These are phyloP conservation scores for Tetrahymena elliotti DNA, from an alignment of 73 alveolate genomes.

Conservation along the genomic window DNA sequence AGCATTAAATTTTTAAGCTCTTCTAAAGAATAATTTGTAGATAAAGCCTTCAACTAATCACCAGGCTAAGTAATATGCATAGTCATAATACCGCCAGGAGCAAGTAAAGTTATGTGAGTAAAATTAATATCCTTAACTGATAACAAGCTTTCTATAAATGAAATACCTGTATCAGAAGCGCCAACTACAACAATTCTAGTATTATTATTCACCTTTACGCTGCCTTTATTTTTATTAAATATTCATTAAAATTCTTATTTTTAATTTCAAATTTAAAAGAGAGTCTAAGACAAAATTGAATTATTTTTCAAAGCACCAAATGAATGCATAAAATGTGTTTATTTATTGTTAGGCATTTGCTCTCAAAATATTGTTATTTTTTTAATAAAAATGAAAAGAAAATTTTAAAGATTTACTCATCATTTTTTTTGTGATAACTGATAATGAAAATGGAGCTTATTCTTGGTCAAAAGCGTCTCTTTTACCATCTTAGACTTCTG, in stretches of 20 bases:
- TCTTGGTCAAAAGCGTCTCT: slow-evolving; percentile 88
- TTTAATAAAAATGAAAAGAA: neutral
- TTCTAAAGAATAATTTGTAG: slow-evolving; percentile 86
- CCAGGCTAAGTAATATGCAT: slow-evolving; percentile 78
- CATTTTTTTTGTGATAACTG: slow-evolving; percentile 78
- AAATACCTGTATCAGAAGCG: slow-evolving; percentile 95
- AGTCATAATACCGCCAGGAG: slow-evolving; percentile 97
- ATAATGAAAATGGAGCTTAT: slow-evolving; percentile 85
- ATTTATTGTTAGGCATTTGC: too few relatives aligned
- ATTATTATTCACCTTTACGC: slow-evolving; percentile 88
- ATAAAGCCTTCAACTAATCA: slow-evolving; percentile 78
- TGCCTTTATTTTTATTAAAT: slow-evolving; percentile 55
- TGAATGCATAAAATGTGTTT: too few relatives aligned
- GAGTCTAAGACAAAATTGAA: too few relatives aligned
- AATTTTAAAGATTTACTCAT: neutral
- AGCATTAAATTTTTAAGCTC: slow-evolving; percentile 88
- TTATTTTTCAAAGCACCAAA: too few relatives aligned
- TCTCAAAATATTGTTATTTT: too few relatives aligned
- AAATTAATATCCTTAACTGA: slow-evolving; percentile 85
- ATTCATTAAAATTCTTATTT: too few relatives aligned
- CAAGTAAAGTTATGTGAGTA: slow-evolving; percentile 86
- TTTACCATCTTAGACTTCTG: slow-evolving; percentile 82
- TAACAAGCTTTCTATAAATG: slow-evolving; percentile 90
- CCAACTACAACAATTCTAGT: slow-evolving; percentile 96
- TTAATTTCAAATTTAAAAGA: too few relatives aligned